These are phyloP conservation scores for Starmerella floris DNA, from an alignment of 805 yeast genomes.

Conservation along the genomic window DNA sequence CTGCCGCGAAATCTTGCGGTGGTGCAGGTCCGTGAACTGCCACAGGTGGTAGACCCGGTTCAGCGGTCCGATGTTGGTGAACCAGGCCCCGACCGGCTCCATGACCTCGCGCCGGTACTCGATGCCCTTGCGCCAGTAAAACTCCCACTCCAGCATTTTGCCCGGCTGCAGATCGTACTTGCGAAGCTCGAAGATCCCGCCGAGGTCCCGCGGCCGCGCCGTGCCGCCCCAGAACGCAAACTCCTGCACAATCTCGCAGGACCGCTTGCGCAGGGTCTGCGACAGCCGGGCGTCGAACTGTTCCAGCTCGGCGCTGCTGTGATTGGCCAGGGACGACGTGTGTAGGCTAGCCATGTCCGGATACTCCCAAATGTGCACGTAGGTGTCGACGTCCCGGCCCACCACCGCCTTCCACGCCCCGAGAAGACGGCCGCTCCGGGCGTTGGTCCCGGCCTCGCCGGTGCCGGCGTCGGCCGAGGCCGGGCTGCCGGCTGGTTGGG, in stretches of 20 bases:
- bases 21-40: conserved; percentile 35
- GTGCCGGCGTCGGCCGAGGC: neutral
- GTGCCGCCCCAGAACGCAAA: conserved; percentile 37
- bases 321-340: conserved; percentile 21
- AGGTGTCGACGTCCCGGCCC: conserved; percentile 31
- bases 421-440: conserved; percentile 25
- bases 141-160: conserved; percentile 33
- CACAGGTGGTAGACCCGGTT: conserved; percentile 33
- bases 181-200: conserved; percentile 34
- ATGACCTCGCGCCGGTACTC: conserved; percentile 34
- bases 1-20: conserved; percentile 31
- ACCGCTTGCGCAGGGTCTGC: conserved; percentile 26
- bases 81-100: conserved; percentile 39
- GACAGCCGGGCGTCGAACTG: conserved; percentile 25
- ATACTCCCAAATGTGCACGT: conserved; percentile 33
- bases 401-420: conserved; percentile 34
- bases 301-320: neutral
- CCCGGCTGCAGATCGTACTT: conserved; percentile 32
- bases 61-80: conserved; percentile 30
- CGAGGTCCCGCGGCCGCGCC: conserved; percentile 31
- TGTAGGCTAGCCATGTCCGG: conserved; percentile 33
- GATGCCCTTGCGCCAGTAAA: conserved; percentile 32
- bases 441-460: neutral
- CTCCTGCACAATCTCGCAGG: conserved; percentile 30
- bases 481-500: neutral